Conservation (phyloP, 1,284 basidiomycete genomes). For the Malassezia slooffiae region DNA sequence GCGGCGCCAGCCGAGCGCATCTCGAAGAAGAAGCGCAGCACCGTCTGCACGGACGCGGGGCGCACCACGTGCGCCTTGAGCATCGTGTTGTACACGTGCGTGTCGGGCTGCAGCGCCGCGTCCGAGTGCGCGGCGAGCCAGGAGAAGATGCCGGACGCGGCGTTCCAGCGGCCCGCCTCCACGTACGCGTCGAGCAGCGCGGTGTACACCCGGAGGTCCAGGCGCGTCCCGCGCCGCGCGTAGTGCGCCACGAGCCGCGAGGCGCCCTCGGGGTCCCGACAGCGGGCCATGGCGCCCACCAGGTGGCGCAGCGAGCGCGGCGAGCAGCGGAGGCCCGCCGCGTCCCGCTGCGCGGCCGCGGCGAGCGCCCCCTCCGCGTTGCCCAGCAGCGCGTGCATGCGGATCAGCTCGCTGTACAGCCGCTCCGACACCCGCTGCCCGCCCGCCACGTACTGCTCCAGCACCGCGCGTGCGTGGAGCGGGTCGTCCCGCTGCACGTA, state of each 20-base stretch:
- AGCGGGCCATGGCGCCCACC: constrained; percentile 9
- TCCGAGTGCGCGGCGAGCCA: constrained; percentile 51
- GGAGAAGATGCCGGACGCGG: constrained; percentile 62
- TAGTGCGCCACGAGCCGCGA: constrained; percentile 7
- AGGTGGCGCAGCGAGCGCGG: constrained; percentile 1
- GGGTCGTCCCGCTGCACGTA: constrained; percentile 5
- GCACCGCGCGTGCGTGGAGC: constrained; percentile 1
- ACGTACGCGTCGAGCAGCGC: constrained; percentile 74
- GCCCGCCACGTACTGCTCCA: neutral
- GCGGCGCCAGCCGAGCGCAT: constrained; percentile 52
- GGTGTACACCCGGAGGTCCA: constrained; percentile 37
- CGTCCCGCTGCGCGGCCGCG: constrained; percentile 8
- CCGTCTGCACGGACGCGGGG: constrained; percentile 62
- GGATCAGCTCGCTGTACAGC: constrained; percentile 10
- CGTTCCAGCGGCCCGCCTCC: constrained; percentile 66
- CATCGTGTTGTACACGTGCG: constrained; percentile 53
- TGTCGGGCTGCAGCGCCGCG: constrained; percentile 20
- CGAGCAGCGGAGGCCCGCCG: constrained; percentile 1
- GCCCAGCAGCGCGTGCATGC: constrained; percentile 1
- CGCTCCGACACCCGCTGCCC: constrained; percentile 1
- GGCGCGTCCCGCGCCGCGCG: neutral
- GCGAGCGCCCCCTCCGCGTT: constrained; percentile 4
- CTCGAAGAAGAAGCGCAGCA: constrained; percentile 58
- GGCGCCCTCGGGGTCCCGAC: constrained; percentile 7
- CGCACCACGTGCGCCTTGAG: constrained; percentile 75